These are phyloP conservation scores for Erucastrum elatum DNA, from an alignment of 345 rosid genomes.

Conservation along the genomic window DNA sequence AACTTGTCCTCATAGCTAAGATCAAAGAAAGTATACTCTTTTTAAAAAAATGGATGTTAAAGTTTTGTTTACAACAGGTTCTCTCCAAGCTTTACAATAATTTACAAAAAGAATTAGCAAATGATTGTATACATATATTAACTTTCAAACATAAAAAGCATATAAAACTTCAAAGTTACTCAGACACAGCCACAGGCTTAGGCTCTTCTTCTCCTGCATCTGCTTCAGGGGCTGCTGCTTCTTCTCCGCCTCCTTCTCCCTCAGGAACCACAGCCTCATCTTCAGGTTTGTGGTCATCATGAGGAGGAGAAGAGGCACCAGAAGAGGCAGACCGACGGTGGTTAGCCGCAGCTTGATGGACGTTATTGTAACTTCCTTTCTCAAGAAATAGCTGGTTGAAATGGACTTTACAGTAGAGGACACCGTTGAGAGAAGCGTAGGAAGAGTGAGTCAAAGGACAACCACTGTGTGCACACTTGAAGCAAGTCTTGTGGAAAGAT, in stretches of 20 bases:
- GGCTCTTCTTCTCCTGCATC: slow-evolving; percentile 21
- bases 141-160: slow-evolving; percentile 19
- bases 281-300: slow-evolving; percentile 36
- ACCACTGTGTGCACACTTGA: slow-evolving; percentile 86
- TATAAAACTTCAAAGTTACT: slow-evolving; percentile 22
- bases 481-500: slow-evolving; percentile 88
- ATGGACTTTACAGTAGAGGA: slow-evolving; percentile 94
- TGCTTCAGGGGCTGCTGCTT: slow-evolving; percentile 22
- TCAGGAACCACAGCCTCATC: slow-evolving; percentile 12
- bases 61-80: background rate
- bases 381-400: slow-evolving; percentile 91
- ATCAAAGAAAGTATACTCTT: background rate
- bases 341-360: slow-evolving; percentile 78
- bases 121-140: slow-evolving; percentile 15
- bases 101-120: background rate
- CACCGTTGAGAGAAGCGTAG: slow-evolving; percentile 87
- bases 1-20: background rate
- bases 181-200: slow-evolving; percentile 15
- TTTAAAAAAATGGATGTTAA: background rate
- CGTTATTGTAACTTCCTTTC: slow-evolving; percentile 87
- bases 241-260: slow-evolving; percentile 15
- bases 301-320: slow-evolving; percentile 45
- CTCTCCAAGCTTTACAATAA: background rate
- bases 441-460: slow-evolving; percentile 90
- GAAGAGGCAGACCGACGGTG: slow-evolving; percentile 60